Conservation (phyloP, 139 green algal genomes). For the Chlorokybus atmophyticus region DNA sequence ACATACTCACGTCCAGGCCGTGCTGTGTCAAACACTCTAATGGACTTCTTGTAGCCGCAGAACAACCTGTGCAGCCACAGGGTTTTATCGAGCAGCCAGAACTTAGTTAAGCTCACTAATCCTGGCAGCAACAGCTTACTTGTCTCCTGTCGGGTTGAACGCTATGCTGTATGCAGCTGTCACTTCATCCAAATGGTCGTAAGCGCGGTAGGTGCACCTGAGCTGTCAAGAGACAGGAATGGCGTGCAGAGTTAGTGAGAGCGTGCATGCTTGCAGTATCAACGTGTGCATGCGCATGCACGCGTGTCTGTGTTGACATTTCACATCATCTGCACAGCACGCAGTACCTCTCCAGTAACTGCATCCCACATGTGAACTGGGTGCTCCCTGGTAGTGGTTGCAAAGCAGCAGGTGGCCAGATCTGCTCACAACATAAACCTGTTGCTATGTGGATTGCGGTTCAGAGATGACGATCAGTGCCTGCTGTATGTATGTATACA, state of each 20-base stretch:
- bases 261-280: not conserved
- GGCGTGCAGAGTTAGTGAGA: not conserved
- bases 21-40: slow-evolving; percentile 49
- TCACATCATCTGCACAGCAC: slow-evolving; percentile 2
- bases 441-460: too few species aligned
- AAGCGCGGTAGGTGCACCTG: slow-evolving; percentile 50
- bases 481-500: too few species aligned
- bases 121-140: too few species aligned
- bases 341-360: slow-evolving; percentile 8
- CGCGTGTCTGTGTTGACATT: not conserved
- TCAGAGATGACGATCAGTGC: too few species aligned
- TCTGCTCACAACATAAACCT: too few species aligned
- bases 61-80: slow-evolving; percentile 36
- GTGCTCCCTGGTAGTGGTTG: slow-evolving; percentile 50
- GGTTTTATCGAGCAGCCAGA: too few species aligned
- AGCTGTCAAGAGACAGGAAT: slow-evolving; percentile 17
- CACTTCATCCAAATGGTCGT: slow-evolving; percentile 74
- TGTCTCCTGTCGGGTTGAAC: slow-evolving; percentile 41
- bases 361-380: slow-evolving; percentile 77
- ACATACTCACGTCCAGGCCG: slow-evolving; percentile 52
- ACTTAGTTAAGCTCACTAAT: too few species aligned
- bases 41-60: slow-evolving; percentile 44
- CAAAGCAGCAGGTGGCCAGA: slow-evolving; percentile 58
- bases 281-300: not conserved
- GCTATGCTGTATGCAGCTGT: slow-evolving; percentile 52